These are phyloP conservation scores for Paramyrothecium roridum DNA, from an alignment of 2,329 filamentous ascomycete species.

Conservation along the genomic window DNA sequence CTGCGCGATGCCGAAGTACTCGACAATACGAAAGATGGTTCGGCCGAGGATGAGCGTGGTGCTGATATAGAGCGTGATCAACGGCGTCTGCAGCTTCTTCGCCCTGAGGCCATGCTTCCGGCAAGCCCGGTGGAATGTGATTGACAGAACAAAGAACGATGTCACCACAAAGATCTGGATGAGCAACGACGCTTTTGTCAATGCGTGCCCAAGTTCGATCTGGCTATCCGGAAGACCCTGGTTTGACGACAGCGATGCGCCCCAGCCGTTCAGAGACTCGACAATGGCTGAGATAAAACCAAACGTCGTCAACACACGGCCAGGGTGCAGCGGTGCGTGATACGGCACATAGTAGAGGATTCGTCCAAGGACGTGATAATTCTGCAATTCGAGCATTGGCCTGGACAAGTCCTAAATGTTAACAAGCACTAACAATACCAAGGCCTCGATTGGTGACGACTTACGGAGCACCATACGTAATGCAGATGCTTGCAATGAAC, in stretches of 20 bases:
- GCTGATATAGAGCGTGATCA: slow-evolving; percentile 50
- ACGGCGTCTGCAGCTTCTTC: slow-evolving; percentile 26
- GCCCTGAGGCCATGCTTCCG: slow-evolving; percentile 28
- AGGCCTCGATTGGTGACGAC: slow-evolving; percentile 5
- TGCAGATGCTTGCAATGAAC: slow-evolving; percentile 30
- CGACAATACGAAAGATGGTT: slow-evolving; percentile 56
- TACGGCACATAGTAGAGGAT: slow-evolving; percentile 41
- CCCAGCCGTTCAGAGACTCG: slow-evolving; percentile 43
- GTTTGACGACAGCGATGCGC: slow-evolving; percentile 46
- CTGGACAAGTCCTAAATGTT: slow-evolving; percentile 18
- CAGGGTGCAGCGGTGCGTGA: slow-evolving; percentile 44
- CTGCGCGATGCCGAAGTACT: slow-evolving; percentile 52
- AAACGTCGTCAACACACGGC: slow-evolving; percentile 40
- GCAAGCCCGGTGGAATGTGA: slow-evolving; percentile 45
- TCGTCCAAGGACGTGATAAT: slow-evolving; percentile 56
- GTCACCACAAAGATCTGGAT: slow-evolving; percentile 53
- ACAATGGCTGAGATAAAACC: slow-evolving; percentile 42
- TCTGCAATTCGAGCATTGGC: slow-evolving; percentile 57
- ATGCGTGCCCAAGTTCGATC: slow-evolving; percentile 37
- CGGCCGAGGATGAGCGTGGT: slow-evolving; percentile 46
- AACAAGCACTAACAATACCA: slow-evolving; percentile 1
- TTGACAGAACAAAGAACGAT: slow-evolving; percentile 46
- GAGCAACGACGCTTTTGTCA: slow-evolving; percentile 48
- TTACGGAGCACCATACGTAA: slow-evolving; percentile 31
- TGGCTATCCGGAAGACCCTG: slow-evolving; percentile 30